phyloP scores from a whole-genome alignment of 805 yeast genomes.

The Huiozyma naganishii region DNA sequence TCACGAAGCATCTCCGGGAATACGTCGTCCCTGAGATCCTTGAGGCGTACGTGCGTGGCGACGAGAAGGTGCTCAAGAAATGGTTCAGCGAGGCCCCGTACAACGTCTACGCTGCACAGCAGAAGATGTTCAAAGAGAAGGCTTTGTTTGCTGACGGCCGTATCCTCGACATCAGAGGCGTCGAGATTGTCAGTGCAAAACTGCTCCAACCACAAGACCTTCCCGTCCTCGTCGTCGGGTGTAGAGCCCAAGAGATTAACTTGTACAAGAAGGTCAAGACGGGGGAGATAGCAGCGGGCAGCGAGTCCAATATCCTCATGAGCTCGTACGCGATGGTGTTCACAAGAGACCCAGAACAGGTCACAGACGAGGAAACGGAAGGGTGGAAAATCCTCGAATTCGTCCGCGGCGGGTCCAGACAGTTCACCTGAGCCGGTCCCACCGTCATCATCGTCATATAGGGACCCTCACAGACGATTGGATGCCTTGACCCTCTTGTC shows the following conservation, averaged over 20 bases:
- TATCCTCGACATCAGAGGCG: conserved; percentile 89
- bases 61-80: conserved; percentile 63
- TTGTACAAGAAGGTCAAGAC: conserved; percentile 81
- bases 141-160: conserved; percentile 85
- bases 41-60: conserved; percentile 92
- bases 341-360: conserved; percentile 85
- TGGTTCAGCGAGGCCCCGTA: conserved; percentile 98
- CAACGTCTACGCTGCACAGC: conserved; percentile 88
- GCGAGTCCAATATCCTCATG: conserved; percentile 83
- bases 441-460: neutral
- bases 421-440: conserved; percentile 40
- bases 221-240: conserved; percentile 87
- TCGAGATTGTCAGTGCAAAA: conserved; percentile 82
- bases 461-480: neutral
- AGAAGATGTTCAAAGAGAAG: conserved; percentile 84
- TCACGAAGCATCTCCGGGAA: conserved; percentile 75
- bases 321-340: conserved; percentile 94
- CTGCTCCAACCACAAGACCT: conserved; percentile 79
- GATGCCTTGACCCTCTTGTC: too few species aligned
- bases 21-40: conserved; percentile 89
- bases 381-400: conserved; percentile 96
- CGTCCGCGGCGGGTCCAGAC: conserved; percentile 86
- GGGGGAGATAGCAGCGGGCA: conserved; percentile 92
- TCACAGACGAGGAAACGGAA: conserved; percentile 81
- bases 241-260: conserved; percentile 94